Percentiles rank a stretch among this genome's conserved stretches.
Evolutionary conservation across 768 basidiomycete species (phyloP).

Genomic region (Royoungia palumana): DNA sequence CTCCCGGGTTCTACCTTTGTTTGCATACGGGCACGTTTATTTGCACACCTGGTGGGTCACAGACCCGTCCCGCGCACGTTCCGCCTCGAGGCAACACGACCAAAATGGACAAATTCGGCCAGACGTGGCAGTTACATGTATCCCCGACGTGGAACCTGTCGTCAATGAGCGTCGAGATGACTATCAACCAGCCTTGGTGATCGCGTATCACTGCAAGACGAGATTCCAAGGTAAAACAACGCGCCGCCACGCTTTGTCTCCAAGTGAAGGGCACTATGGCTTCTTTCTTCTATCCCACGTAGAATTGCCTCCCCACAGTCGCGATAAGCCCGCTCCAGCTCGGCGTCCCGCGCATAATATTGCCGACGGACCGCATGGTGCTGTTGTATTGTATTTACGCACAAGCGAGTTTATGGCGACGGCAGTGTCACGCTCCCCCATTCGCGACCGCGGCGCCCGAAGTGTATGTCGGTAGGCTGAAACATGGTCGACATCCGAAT

Average conservation of each 20-base stretch:
- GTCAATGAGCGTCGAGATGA: not conserved
- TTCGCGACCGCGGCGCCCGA: conserved; percentile 52
- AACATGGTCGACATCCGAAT: conserved; percentile 55
- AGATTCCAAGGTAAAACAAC: conserved; percentile 25
- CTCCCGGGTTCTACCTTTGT: conserved; percentile 5
- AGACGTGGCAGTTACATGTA: not conserved
- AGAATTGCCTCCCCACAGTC: conserved; percentile 53
- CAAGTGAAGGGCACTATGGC: conserved; percentile 1
- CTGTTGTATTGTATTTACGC: conserved; percentile 75
- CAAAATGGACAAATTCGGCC: conserved; percentile 13
- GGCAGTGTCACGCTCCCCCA: conserved; percentile 77
- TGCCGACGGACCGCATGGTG: conserved; percentile 69
- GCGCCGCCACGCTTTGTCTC: conserved; percentile 4
- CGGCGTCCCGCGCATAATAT: conserved; percentile 52
- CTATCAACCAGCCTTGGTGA: conserved; percentile 7
- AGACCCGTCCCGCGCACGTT: not conserved
- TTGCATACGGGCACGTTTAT: conserved; percentile 4
- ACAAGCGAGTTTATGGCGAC: conserved; percentile 71
- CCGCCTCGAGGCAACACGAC: conserved; percentile 5
- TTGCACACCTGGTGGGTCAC: not conserved
- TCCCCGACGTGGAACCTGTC: not conserved
- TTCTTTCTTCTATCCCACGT: conserved; percentile 34
- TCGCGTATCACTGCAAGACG: conserved; percentile 28
- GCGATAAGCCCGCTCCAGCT: conserved; percentile 54
- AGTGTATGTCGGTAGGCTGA: conserved; percentile 37